Evolutionary conservation across 31 red algal species (phyloP).

Genomic region (Endocladia muricata): DNA sequence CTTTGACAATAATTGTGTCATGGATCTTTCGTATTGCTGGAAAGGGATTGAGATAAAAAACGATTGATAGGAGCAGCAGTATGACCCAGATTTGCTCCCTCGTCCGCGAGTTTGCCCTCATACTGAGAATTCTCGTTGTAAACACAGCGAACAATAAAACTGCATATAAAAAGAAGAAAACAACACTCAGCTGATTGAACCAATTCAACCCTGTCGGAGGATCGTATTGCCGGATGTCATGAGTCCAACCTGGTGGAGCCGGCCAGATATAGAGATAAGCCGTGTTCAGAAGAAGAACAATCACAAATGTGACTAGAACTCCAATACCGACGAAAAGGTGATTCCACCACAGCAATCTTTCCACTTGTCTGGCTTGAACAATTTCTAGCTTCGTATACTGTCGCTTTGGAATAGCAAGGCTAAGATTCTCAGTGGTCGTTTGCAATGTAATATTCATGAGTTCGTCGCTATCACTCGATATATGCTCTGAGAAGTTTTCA

Average conservation of each 20-base stretch:
- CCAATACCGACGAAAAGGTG: constrained; percentile 64
- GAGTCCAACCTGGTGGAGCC: constrained; percentile 54
- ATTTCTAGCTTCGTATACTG: constrained; percentile 85
- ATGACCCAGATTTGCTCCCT: constrained; percentile 85
- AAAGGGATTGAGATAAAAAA: constrained; percentile 77
- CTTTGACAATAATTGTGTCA: constrained; percentile 45
- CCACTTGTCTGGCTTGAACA: constrained; percentile 74
- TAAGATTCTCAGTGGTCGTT: constrained; percentile 37
- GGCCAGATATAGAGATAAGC: constrained; percentile 36
- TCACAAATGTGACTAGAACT: constrained; percentile 47
- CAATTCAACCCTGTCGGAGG: constrained; percentile 35
- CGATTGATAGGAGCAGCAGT: constrained; percentile 44
- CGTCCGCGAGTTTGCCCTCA: constrained; percentile 40
- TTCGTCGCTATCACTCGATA: constrained; percentile 37
- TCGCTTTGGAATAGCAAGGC: constrained; percentile 44
- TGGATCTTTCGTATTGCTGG: constrained; percentile 52
- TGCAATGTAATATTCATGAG: constrained; percentile 35
- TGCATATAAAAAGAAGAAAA: constrained; percentile 63
- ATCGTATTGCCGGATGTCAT: constrained; percentile 45
- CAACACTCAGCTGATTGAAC: constrained; percentile 49
- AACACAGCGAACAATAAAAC: constrained; percentile 50
- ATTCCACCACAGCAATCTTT: constrained; percentile 62
- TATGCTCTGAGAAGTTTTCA: constrained; percentile 51
- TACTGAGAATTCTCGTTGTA: constrained; percentile 51
- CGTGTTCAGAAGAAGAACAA: constrained; percentile 63